Base-by-base conservation (phyloP, 345 rosid genomes). In the Mercurialis annua region DNA sequence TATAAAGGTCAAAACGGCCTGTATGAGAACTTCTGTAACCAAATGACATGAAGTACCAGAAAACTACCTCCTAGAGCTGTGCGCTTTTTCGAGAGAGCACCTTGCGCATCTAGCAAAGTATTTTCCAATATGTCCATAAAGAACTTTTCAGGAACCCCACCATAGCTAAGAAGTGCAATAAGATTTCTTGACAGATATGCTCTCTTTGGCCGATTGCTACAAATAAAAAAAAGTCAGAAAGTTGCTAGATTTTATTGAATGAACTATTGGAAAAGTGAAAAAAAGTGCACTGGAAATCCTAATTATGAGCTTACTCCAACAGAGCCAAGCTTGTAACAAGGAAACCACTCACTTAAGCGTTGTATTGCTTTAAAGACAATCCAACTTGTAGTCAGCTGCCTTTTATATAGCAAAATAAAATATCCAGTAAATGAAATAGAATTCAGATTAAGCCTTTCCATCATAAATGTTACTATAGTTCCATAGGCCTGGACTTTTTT, bases 141-240 rank as follows among this genome's bases (percentile, higher is more conserved):
- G 62, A 81, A 80, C 0, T 66, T 79, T 21, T 84, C n/a, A 0
- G 98, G 90, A 57, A 93, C 81, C 44, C 96, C 94, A 44, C 98
- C 97, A 78, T 80, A 79, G 70, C 82, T 81, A 69, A 92, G 84
- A 54, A 92, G 87, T 14, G 84, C 79, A 69, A 90, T 81, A 71
- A 88, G 78, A 70, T 64, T 74, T 72, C 67, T 83, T 1, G 96
- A 87, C 18, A 92, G 80, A 70, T 1, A 70, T 1, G 89, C 46
- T 23, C 42, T 70, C 59, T 55, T 80, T 48, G 98, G 96, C 54
- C 65, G 81, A 44, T 69, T 66, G 80, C 98, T 90, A 82, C 44
- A 81, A 24, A n/a, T n/a, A n/a, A 10, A 70, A 60, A 23, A 81
- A 62, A 75, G 44, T 61, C 11, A 67, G 15, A 50, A 67, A 5